Evolutionary conservation across 148 eudicot species (phyloP), one percentile per base, ranked within the genome.

Genomic region (Nepenthes gracilis): DNA sequence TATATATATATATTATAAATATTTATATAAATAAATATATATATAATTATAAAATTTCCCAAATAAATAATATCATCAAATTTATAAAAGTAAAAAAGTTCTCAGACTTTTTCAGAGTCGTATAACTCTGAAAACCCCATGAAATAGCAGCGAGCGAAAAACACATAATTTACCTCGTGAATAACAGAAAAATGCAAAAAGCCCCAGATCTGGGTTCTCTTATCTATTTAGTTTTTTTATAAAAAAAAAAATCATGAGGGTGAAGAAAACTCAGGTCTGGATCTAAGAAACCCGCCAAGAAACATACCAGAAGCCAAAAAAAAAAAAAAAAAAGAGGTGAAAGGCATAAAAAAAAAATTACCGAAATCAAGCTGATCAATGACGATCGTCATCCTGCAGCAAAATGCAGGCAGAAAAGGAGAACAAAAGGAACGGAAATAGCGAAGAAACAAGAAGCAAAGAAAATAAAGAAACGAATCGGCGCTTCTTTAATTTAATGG

Each of bases 361-460:
- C 95, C 90, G 57, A 72, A 62, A 1, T 72, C 72, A 60, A 77
- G 79, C 55, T 78, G 81, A 67, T 76, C 80, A 64, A 87, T 62
- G 73, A 71, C 23, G 79, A 84, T 80, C 15, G 90, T 87, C 90
- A 84, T 87, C 71, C 49, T 75, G 68, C 58, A 40, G 36, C 53
- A 36, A 62, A 51, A 1, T n/a, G 5, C 15, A n/a, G 33, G 4
- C 15, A 43, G 9, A 14, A 34, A 48, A 35, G 33, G 57, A 47
- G 65, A 72, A 53, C 35, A 56, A 9, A 48, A 15, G 64, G 32
- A 59, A 12, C 8, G 9, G 13, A 12, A 6, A 43, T 23, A 23
- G 23, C 23, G 23, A 23, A 23, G 23, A 23, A 23, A 23, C 23
- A 23, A 23, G 23, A 23, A 23, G 23, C 23, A 23, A 23, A 23